These are phyloP conservation scores for Kluyveromyces siamensis DNA, from an alignment of 805 yeast species.

Conservation along the genomic window DNA sequence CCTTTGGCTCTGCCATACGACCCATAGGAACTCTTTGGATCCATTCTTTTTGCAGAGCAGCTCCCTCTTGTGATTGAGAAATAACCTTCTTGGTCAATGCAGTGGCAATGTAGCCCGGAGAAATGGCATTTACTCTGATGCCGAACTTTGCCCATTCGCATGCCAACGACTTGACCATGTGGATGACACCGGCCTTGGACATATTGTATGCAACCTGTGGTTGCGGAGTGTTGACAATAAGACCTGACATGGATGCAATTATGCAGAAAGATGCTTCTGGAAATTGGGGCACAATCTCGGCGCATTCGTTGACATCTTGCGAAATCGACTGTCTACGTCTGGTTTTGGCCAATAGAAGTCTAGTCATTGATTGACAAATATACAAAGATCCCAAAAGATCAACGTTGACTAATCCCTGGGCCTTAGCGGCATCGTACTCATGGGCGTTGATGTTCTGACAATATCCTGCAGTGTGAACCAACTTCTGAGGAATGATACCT, in stretches of 20 bases:
- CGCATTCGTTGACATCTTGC: constrained; percentile 32
- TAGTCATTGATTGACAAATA: constrained; percentile 31
- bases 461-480: constrained; percentile 78
- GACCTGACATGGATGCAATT: constrained; percentile 75
- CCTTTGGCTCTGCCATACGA: constrained; percentile 80
- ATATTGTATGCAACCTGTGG: constrained; percentile 75
- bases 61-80: constrained; percentile 40
- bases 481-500: constrained; percentile 50
- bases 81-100: constrained; percentile 68
- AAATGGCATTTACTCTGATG: constrained; percentile 67
- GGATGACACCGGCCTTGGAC: constrained; percentile 83
- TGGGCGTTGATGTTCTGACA: constrained; percentile 74
- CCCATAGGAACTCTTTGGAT: constrained; percentile 63
- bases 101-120: constrained; percentile 76
- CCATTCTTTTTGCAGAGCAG: constrained; percentile 57
- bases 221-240: constrained; percentile 70
- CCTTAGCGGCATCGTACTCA: constrained; percentile 63
- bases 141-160: constrained; percentile 75
- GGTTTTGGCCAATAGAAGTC: constrained; percentile 10
- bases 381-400: constrained; percentile 68
- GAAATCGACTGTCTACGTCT: constrained; percentile 46
- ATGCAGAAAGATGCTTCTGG: constrained; percentile 45
- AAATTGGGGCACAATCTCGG: constrained; percentile 22
- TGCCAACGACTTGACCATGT: constrained; percentile 65
- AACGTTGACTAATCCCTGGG: constrained; percentile 60